Evolutionary conservation across 495 filamentous ascomycete species (phyloP).

Genomic region (Aspergillus conjunctus): DNA sequence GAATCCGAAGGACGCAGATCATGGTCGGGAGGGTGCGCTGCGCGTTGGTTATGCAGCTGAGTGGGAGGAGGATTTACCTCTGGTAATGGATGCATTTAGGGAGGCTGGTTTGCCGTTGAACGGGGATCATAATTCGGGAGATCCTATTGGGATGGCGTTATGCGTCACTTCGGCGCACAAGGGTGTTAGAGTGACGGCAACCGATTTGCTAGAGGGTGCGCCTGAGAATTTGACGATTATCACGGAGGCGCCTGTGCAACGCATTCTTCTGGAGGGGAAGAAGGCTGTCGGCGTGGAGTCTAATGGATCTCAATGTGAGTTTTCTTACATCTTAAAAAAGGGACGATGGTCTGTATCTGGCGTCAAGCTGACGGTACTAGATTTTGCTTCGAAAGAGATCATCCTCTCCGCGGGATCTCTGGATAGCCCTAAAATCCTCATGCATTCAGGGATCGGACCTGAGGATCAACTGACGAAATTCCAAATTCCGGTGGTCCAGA

Average conservation of each 20-base stretch:
- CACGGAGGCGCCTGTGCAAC: slow-evolving; percentile 50
- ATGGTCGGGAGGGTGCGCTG: slow-evolving; percentile 53
- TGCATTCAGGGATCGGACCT: slow-evolving; percentile 67
- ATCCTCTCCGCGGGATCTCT: slow-evolving; percentile 60
- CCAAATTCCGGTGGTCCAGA: slow-evolving; percentile 52
- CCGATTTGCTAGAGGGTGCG: slow-evolving; percentile 46
- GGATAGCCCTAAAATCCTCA: slow-evolving; percentile 61
- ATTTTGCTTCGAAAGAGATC: slow-evolving; percentile 55
- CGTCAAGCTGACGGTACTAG: slow-evolving; percentile 9
- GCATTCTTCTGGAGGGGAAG: slow-evolving; percentile 54
- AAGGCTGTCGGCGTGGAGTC: slow-evolving; percentile 54
- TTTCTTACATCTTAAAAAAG: too few relatives aligned
- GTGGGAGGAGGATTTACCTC: slow-evolving; percentile 52
- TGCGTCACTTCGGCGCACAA: slow-evolving; percentile 48
- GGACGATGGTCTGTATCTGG: too few relatives aligned
- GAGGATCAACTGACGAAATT: slow-evolving; percentile 50
- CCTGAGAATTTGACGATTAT: slow-evolving; percentile 56
- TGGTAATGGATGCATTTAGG: slow-evolving; percentile 47
- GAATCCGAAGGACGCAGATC: slow-evolving; percentile 33
- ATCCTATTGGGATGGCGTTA: slow-evolving; percentile 59
- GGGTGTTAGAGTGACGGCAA: slow-evolving; percentile 55
- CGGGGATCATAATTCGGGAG: slow-evolving; percentile 60
- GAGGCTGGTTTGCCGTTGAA: slow-evolving; percentile 51
- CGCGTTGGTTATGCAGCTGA: slow-evolving; percentile 48
- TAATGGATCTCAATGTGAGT: slow-evolving; percentile 38